Conservation (phyloP, 768 basidiomycete species). For the Lactarius psammicola region DNA sequence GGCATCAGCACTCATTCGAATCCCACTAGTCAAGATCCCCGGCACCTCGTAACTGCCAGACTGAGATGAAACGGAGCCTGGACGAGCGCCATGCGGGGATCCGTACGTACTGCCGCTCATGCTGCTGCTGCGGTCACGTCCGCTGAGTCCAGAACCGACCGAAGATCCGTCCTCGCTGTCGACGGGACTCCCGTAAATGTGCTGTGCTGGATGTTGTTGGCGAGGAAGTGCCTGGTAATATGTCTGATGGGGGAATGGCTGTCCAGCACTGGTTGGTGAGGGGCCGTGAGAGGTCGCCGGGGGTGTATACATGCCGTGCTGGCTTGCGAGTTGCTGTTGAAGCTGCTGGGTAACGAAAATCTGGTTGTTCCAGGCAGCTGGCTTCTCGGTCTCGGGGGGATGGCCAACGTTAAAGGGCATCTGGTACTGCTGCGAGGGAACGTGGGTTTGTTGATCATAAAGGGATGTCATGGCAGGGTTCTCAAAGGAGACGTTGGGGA, state of each 20-base stretch:
- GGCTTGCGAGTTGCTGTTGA: conserved; percentile 23
- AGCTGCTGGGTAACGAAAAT: conserved; percentile 26
- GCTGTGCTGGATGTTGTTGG: conserved; percentile 33
- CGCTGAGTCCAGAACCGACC: conserved; percentile 38
- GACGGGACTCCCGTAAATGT: conserved; percentile 34
- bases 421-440: conserved; percentile 35
- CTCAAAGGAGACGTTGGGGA: conserved; percentile 47
- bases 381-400: conserved; percentile 33
- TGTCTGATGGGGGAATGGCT: conserved; percentile 30
- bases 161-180: conserved; percentile 43
- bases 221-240: conserved; percentile 34
- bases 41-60: conserved; percentile 40
- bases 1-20: conserved; percentile 33
- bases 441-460: conserved; percentile 41
- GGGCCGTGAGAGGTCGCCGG: conserved; percentile 22
- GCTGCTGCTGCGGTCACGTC: conserved; percentile 40
- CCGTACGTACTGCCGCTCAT: conserved; percentile 38
- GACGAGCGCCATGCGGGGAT: conserved; percentile 34
- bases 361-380: conserved; percentile 33
- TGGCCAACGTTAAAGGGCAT: conserved; percentile 28
- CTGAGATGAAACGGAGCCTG: conserved; percentile 30
- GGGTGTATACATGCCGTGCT: conserved; percentile 23
- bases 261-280: conserved; percentile 21
- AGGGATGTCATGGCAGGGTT: conserved; percentile 50
- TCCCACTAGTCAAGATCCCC: conserved; percentile 27